Evolutionary conservation across 2,329 filamentous ascomycete species (phyloP).

Genomic region (Fonsecaea monophora): DNA sequence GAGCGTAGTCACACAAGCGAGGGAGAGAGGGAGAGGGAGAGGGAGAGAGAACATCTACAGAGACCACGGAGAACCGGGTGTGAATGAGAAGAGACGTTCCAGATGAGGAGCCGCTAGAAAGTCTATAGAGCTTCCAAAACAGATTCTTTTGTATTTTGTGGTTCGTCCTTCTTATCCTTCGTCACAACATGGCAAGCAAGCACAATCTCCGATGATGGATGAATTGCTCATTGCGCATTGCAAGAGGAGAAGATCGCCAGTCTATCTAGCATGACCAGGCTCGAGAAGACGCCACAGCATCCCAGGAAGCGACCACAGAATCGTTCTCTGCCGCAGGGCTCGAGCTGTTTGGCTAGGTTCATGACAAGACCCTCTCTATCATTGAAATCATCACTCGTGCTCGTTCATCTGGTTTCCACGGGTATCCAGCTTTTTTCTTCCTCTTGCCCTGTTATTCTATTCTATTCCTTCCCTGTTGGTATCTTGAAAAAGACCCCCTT

Average conservation of each 20-base stretch:
- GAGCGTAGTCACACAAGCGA: too few species aligned
- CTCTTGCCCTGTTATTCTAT: background rate
- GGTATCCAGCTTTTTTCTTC: background rate
- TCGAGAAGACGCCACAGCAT: background rate
- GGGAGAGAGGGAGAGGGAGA: too few species aligned
- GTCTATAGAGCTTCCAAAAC: too few species aligned
- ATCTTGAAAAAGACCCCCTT: constrained; percentile 41
- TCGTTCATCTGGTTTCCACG: background rate
- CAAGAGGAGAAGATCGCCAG: background rate
- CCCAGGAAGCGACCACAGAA: background rate
- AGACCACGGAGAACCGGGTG: too few species aligned
- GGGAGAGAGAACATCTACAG: too few species aligned
- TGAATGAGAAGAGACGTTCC: too few species aligned
- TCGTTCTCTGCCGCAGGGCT: background rate
- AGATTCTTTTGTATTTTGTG: background rate
- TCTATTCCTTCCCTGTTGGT: constrained; percentile 40
- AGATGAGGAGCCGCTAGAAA: too few species aligned
- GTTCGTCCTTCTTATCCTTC: background rate
- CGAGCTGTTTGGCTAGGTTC: background rate
- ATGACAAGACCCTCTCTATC: background rate
- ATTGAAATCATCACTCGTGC: background rate
- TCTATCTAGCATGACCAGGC: constrained; percentile 2
- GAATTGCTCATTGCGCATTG: background rate
- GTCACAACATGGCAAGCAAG: background rate
- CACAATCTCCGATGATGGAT: background rate